A percentile compares a stretch with the other conserved stretches of the same genome.
Conservation (phyloP, 1,284 basidiomycete species). For the Testicularia cyperi region DNA sequence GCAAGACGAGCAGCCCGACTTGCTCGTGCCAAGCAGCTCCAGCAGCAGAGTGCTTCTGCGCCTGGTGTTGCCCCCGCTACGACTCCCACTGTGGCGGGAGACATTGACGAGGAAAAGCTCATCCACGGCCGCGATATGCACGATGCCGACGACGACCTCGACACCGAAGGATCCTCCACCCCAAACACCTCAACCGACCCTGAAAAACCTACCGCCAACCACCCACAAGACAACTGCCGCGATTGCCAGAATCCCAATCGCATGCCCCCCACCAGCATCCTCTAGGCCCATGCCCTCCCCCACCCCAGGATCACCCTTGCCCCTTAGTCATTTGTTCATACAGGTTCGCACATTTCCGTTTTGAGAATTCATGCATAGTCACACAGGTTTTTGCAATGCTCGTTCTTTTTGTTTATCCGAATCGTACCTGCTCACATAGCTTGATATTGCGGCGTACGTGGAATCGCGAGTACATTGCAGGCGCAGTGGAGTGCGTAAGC, state of each 20-base stretch:
- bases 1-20: constrained; percentile 8
- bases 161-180: neutral
- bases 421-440: no score
- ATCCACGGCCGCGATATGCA: constrained; percentile 4
- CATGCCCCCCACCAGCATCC: constrained; percentile 29
- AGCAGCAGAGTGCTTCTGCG: neutral
- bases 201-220: neutral
- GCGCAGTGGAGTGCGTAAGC: no score
- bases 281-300: no score
- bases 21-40: constrained; percentile 1
- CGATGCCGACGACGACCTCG: constrained; percentile 2
- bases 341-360: neutral
- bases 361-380: no score
- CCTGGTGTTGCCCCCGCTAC: neutral
- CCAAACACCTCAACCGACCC: neutral
- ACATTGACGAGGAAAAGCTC: constrained; percentile 15
- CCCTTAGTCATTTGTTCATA: neutral
- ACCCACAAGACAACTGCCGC: constrained; percentile 10
- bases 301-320: no score
- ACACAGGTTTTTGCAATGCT: no score
- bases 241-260: constrained; percentile 22
- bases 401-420: no score
- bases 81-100: neutral
- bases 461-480: no score
- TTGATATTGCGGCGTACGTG: no score